phyloP scores from a whole-genome alignment of 1,284 basidiomycete species.

The Neolentinus lepideus region DNA sequence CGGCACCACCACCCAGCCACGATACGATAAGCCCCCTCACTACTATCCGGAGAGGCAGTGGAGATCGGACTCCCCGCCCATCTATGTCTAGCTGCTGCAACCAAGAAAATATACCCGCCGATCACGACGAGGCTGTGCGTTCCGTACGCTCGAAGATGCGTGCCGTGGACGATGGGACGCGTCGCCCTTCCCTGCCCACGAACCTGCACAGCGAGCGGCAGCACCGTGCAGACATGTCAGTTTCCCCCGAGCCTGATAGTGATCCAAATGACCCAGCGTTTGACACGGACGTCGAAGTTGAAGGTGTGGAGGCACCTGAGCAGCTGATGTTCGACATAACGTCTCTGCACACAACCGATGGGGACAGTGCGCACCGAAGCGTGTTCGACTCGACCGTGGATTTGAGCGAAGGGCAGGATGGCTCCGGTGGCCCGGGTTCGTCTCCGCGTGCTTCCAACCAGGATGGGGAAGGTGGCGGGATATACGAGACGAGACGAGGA shows the following conservation, averaged over 20 bases:
- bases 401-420: neutral
- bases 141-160: constrained; percentile 35
- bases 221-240: constrained; percentile 8
- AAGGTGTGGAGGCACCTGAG: constrained; percentile 12
- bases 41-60: constrained; percentile 14
- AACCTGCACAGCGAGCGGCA: constrained; percentile 15
- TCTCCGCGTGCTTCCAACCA: constrained; percentile 20
- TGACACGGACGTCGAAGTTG: constrained; percentile 32
- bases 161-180: constrained; percentile 37
- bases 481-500: constrained; percentile 2
- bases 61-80: constrained; percentile 28
- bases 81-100: constrained; percentile 22
- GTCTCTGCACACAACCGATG: constrained; percentile 42
- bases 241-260: constrained; percentile 16
- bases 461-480: constrained; percentile 24
- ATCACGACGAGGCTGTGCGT: constrained; percentile 24
- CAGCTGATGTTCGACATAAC: constrained; percentile 30
- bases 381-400: neutral
- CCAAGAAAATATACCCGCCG: constrained; percentile 19
- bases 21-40: constrained; percentile 25
- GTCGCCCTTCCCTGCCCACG: constrained; percentile 36
- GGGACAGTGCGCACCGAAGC: constrained; percentile 1
- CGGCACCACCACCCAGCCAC: constrained; percentile 17
- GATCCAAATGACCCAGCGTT: constrained; percentile 19
- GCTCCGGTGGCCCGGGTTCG: neutral